Base-by-base conservation (phyloP, 768 basidiomycete species). In the Boletus vermiculosoides region DNA sequence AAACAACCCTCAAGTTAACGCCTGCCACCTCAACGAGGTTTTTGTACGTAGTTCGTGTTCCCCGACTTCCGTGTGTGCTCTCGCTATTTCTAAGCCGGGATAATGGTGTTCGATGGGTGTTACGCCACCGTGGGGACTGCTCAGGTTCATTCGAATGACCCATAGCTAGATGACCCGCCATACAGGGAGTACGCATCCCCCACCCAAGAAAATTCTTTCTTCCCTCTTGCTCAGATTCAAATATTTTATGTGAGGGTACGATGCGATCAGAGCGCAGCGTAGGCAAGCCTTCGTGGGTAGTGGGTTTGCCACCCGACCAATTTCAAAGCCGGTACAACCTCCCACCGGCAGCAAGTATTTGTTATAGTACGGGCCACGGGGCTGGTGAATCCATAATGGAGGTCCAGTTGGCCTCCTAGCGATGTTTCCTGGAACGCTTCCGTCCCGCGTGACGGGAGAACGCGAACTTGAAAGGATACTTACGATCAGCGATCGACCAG, bases 401-500 rank as follows among this genome's bases (percentile, higher is more conserved):
- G n/a, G 39, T 12, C 20, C 39, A 36, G 12, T 4, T 59, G 46
- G 5, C 50, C n/a, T 11, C 2, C 16, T 33, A 34, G 31, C 25
- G 12, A 54, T 45, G 10, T 23, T 42, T 34, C 15, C 25, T 52
- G 25, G 11, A 23, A 20, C 22, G 44, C 42, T 56, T 31, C 28
- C 31, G 10, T 36, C 34, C 25, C 36, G 25, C 23, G 47, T 63
- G 50, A 45, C 40, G n/a, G 33, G 37, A 51, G 31, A 49, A 50
- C 22, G 23, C 47, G 28, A 62, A 60, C 46, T 30, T 40, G 57
- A 46, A 56, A 50, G 46, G 45, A 48, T 53, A 49, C n/a, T 39
- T 39, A 20, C 41, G 66, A 70, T 69, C 67, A 50, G 45, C 61
- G 65, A 68, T 67, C 67, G 61, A 58, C 61, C 60, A 56, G 61